Evolutionary conservation across 805 yeast species (phyloP), one percentile per base, ranked within the genome.

Genomic region (Kurtzmaniella fragi): DNA sequence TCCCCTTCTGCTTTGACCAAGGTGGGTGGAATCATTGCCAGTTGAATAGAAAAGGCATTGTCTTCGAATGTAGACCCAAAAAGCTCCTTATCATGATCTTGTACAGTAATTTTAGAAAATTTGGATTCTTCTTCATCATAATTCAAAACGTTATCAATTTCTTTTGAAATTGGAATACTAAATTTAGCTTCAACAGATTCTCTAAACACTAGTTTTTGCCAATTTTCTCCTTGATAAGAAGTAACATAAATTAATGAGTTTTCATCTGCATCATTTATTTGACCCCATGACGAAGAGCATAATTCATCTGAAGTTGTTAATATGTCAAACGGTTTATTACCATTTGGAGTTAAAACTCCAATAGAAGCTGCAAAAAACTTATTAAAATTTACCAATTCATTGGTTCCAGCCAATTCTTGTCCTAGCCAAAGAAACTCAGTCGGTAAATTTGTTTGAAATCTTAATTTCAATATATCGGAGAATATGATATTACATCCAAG

Each of bases 281-380:
- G 70, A 4, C 59, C 64, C 68, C 69, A 63, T 11, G 68, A 61
- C 12, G 65, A 45, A 10, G 68, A 61, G 42, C 70, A 64, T 7
- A 64, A 38, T 40, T 64, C 70, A 4, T 48, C 43, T 4, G 69
- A 49, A 13, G 43, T 31, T 1, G 57, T 51, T 4, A 49, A 40
- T 8, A 40, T 37, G 1, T 46, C 41, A 6, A 32, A 40, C 3
- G 60, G 54, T 9, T 48, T 38, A 30, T 59, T 62, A 20, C 42
- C 46, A 1, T 32, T 32, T 1, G 67, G 67, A 0, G 70, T 62
- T 15, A 55, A 41, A 2, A 61, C 44, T 1, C 70, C 70, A 1
- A 56, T 54, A 6, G 56, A 52, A 6, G 54, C 58, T 0, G 61
- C 67, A 40, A 39, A 51, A 26, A 45, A 39, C 3, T 16, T 30